Evolutionary conservation across 1,284 basidiomycete genomes (phyloP), one percentile per base, ranked within the genome.

Genomic region (Gymnopus androsaceus): DNA sequence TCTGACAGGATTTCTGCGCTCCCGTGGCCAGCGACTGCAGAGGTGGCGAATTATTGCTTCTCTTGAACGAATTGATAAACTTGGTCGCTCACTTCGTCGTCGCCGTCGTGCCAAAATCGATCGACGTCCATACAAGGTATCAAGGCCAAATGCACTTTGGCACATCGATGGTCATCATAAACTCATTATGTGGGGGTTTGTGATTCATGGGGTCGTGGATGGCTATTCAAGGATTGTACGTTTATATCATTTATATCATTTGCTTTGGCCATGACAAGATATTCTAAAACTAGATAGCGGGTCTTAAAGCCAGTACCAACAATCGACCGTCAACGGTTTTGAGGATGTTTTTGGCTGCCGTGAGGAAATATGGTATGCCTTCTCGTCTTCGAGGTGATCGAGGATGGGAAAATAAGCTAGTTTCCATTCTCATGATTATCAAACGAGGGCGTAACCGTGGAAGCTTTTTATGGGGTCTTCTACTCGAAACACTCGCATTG

Each of bases 201-300:
- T 82, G 0, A 74, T 83, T n/a, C 80, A 83, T 66, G 79, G 77
- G 0, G 34, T 75, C 4, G 66, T 76, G 30, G 77, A 82, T 66
- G 76, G 79, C 0, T 77, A 69, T 51, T 71, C 67, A 53, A 41
- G 69, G 0, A 73, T 61, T n/a, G 74, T 80, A 51, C 19, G 66
- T 67, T 3, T 48, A 37, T 53, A 45, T 51, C 19, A 3, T 42
- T 12, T 36, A 19, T n/a, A 56, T 17, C 21, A 3, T 27, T 33
- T 48, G 4, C 34, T n/a, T n/a, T n/a, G n/a, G 17, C 3, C 3
- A 5, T 5, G 14, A 15, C 30, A 25, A 15, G 9, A 5, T n/a
- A 14, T 5, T 46, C 3, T 12, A 11, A n/a, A 19, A 8, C 9
- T 41, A 36, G 59, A 53, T 33, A 51, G 47, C 30, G 25, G 28